Evolutionary conservation across 1,284 basidiomycete genomes (phyloP).

Genomic region (Sporisorium scitamineum): DNA sequence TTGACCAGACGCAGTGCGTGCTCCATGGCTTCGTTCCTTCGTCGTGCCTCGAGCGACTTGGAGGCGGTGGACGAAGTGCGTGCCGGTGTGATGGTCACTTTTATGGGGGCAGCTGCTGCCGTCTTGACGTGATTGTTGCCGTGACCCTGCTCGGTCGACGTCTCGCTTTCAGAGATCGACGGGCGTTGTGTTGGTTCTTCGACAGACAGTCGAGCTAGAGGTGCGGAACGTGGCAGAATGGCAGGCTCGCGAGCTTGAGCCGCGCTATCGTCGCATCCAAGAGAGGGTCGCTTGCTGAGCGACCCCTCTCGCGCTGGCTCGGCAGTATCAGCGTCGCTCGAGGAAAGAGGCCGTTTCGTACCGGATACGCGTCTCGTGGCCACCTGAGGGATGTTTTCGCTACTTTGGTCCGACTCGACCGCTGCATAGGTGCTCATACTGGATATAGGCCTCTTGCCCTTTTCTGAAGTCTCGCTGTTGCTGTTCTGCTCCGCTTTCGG

Average conservation of each 20-base stretch:
- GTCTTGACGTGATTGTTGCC: neutral
- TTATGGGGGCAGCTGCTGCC: neutral
- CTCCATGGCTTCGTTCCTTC: slow-evolving; percentile 40
- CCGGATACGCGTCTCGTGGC: slow-evolving; percentile 26
- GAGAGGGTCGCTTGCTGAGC: slow-evolving; percentile 30
- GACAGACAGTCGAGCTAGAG: slow-evolving; percentile 13
- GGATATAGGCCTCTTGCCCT: slow-evolving; percentile 16
- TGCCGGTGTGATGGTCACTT: slow-evolving; percentile 21
- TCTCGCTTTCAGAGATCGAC: slow-evolving; percentile 39
- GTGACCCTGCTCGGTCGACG: slow-evolving; percentile 37
- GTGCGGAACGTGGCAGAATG: slow-evolving; percentile 12
- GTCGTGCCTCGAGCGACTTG: slow-evolving; percentile 37
- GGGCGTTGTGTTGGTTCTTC: slow-evolving; percentile 20
- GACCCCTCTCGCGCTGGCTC: slow-evolving; percentile 13
- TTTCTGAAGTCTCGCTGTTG: slow-evolving; percentile 4
- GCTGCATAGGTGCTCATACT: slow-evolving; percentile 20
- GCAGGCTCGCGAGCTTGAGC: neutral
- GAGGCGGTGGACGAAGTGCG: slow-evolving; percentile 38
- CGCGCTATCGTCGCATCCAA: slow-evolving; percentile 10
- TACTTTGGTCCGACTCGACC: neutral
- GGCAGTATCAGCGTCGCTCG: slow-evolving; percentile 6
- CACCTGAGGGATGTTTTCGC: neutral
- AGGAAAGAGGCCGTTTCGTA: slow-evolving; percentile 26
- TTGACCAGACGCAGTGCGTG: slow-evolving; percentile 32
- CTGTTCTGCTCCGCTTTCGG: slow-evolving; percentile 5